Percentiles rank a stretch among this genome's conserved stretches.
phyloP scores from a whole-genome alignment of 192 early-diverging fungal species.

The Neocallimastix lanati region DNA sequence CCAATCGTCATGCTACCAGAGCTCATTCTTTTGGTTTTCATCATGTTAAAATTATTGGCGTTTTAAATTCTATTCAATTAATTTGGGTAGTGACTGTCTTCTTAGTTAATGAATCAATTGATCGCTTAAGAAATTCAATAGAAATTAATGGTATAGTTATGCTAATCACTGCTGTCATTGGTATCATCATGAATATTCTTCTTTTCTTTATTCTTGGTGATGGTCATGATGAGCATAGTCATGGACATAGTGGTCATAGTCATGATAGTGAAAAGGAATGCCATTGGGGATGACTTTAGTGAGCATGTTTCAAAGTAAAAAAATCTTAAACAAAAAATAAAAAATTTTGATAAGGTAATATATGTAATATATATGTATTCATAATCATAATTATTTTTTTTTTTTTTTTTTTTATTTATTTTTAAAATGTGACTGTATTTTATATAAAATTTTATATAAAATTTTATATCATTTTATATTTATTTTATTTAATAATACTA shows the following conservation, averaged over 20 bases:
- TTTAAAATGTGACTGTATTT: not conserved
- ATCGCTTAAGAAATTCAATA: slow-evolving; percentile 38
- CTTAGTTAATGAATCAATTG: slow-evolving; percentile 51
- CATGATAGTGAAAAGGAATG: slow-evolving; percentile 3
- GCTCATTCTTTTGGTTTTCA: slow-evolving; percentile 55
- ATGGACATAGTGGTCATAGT: slow-evolving; percentile 7
- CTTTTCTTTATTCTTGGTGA: slow-evolving; percentile 21
- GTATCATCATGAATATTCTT: slow-evolving; percentile 55
- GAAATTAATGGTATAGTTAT: slow-evolving; percentile 48
- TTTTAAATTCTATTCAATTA: slow-evolving; percentile 50
- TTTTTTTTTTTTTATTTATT: too few relatives aligned
- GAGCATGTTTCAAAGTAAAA: not conserved
- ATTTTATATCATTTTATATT: too few relatives aligned
- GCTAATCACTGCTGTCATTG: slow-evolving; percentile 45
- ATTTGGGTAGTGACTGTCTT: slow-evolving; percentile 56
- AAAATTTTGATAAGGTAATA: not conserved
- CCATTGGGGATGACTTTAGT: slow-evolving; percentile 1
- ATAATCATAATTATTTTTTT: too few relatives aligned
- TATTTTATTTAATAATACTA: too few relatives aligned
- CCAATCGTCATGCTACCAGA: slow-evolving; percentile 38
- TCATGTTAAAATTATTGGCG: slow-evolving; percentile 61
- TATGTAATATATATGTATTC: too few relatives aligned
- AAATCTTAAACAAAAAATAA: not conserved
- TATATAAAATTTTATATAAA: too few relatives aligned
- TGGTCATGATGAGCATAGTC: slow-evolving; percentile 14